Conservation (phyloP, 2,329 filamentous ascomycete genomes). For the Colletotrichum nymphaeae region DNA sequence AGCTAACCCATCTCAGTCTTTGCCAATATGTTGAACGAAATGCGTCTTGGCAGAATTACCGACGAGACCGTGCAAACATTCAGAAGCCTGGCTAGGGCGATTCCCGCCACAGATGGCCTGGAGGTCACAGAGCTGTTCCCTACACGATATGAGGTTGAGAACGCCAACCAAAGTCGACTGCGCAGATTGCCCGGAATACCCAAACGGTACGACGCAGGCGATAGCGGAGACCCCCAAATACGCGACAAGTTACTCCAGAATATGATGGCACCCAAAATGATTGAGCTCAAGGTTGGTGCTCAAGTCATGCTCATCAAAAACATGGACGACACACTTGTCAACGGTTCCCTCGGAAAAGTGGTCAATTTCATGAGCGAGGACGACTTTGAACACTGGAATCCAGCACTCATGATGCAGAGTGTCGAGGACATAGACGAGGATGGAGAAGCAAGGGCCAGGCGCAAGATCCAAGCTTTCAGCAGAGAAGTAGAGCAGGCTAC, state of each 20-base stretch:
- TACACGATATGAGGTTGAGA: conserved; percentile 88
- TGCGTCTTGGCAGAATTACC: conserved; percentile 87
- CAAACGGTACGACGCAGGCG: conserved; percentile 77
- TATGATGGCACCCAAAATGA: conserved; percentile 89
- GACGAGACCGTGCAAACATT: conserved; percentile 83
- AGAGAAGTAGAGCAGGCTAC: conserved; percentile 56
- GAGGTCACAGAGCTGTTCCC: conserved; percentile 92
- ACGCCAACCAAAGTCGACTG: conserved; percentile 83
- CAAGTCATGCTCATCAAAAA: conserved; percentile 99
- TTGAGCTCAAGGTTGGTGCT: conserved; percentile 88
- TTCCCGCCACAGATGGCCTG: conserved; percentile 81
- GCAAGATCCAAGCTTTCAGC: conserved; percentile 66
- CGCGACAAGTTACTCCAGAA: conserved; percentile 85
- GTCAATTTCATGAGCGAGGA: conserved; percentile 75
- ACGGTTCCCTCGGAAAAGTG: conserved; percentile 91
- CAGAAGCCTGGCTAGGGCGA: conserved; percentile 75
- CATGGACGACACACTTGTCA: conserved; percentile 92
- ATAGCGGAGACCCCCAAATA: conserved; percentile 77
- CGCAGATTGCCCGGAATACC: conserved; percentile 74
- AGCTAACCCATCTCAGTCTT: conserved; percentile 68
- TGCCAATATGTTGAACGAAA: conserved; percentile 96
- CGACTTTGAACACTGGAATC: conserved; percentile 49
- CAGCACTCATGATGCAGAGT: conserved; percentile 52
- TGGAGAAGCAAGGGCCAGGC: conserved; percentile 59
- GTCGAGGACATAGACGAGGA: conserved; percentile 47